A percentile compares a stretch with the other conserved stretches of the same genome.
These are phyloP conservation scores for Malus orientalis DNA, from an alignment of 306 rosid genomes.

Conservation along the genomic window DNA sequence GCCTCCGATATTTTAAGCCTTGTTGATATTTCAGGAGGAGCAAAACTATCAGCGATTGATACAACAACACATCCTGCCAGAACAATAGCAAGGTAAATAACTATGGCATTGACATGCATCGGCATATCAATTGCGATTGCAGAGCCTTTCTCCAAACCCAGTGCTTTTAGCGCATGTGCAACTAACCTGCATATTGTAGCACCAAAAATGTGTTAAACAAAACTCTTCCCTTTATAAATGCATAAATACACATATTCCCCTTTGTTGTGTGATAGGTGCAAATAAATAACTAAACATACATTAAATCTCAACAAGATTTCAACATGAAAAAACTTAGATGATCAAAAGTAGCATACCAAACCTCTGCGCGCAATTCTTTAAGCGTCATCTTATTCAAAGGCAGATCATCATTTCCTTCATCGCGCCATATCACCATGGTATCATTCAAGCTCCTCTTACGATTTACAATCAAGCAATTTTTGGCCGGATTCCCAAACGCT, in stretches of 20 bases:
- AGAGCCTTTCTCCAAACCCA: slow-evolving; percentile 74
- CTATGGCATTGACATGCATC: slow-evolving; percentile 70
- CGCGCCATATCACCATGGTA: slow-evolving; percentile 66
- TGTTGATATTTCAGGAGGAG: slow-evolving; percentile 76
- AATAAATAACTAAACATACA: background rate
- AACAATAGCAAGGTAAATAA: slow-evolving; percentile 83
- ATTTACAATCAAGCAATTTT: slow-evolving; percentile 58
- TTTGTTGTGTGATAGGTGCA: background rate
- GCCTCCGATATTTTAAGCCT: slow-evolving; percentile 78
- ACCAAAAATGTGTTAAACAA: slow-evolving; percentile 6
- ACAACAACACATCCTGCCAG: slow-evolving; percentile 83
- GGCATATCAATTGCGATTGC: slow-evolving; percentile 96
- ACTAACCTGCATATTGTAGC: slow-evolving; percentile 59
- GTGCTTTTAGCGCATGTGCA: slow-evolving; percentile 63
- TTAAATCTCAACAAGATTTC: background rate
- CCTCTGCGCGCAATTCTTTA: slow-evolving; percentile 55
- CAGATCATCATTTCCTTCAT: slow-evolving; percentile 60
- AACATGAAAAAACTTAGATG: background rate
- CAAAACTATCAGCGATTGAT: slow-evolving; percentile 97
- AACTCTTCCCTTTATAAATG: background rate
- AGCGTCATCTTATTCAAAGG: slow-evolving; percentile 61
- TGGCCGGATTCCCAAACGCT: slow-evolving; percentile 73
- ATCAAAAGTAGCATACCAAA: slow-evolving; percentile 55
- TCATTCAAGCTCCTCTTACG: slow-evolving; percentile 55
- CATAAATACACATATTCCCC: background rate